phyloP scores from a whole-genome alignment of 2,329 filamentous ascomycete species.

The Aureobasidium sp. region DNA sequence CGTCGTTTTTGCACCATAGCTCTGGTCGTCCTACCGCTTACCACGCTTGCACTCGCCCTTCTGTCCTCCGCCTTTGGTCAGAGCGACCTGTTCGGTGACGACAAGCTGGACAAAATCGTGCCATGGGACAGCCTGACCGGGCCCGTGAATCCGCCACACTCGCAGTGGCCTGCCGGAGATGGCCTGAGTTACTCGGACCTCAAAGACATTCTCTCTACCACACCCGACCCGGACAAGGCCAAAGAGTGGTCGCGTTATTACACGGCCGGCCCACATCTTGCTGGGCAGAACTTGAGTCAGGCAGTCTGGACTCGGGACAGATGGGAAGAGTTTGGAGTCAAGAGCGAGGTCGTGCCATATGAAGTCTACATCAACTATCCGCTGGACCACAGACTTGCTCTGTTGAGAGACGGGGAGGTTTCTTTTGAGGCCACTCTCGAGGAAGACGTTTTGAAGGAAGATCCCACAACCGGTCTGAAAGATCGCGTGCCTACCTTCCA shows the following conservation, averaged over 20 bases:
- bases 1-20: constrained; percentile 62
- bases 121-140: constrained; percentile 17
- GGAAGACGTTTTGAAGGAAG: constrained; percentile 78
- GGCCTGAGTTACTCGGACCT: constrained; percentile 50
- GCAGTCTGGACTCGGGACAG: constrained; percentile 45
- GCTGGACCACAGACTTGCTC: constrained; percentile 39
- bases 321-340: constrained; percentile 44
- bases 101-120: constrained; percentile 21
- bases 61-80: constrained; percentile 33
- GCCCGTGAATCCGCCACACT: constrained; percentile 27
- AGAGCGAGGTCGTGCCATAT: constrained; percentile 41
- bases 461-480: constrained; percentile 56
- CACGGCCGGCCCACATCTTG: constrained; percentile 44
- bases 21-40: constrained; percentile 32
- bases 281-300: constrained; percentile 46
- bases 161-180: constrained; percentile 36
- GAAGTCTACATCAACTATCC: constrained; percentile 49
- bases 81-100: constrained; percentile 28
- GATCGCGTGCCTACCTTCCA: constrained; percentile 54
- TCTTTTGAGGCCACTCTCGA: constrained; percentile 57
- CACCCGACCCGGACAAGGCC: constrained; percentile 47
- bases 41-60: constrained; percentile 32
- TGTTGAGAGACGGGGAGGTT: constrained; percentile 34
- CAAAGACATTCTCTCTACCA: constrained; percentile 47
- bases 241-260: constrained; percentile 46